These are phyloP conservation scores for Bimuria novae-zelandiae DNA, from an alignment of 2,329 filamentous ascomycete species.

Conservation along the genomic window DNA sequence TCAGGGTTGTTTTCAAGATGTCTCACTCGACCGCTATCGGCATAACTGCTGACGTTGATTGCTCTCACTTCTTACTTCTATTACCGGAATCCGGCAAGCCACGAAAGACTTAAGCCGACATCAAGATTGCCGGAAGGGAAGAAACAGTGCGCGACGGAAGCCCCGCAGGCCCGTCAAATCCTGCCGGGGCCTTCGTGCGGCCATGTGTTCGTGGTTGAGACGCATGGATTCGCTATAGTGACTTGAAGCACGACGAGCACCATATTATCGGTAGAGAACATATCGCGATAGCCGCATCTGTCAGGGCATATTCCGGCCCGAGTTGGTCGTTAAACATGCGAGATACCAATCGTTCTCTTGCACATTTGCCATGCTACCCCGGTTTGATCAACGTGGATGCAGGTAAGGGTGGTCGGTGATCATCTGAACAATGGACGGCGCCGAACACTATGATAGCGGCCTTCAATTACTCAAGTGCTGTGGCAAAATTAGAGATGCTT, in stretches of 20 bases:
- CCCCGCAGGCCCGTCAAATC: constrained; percentile 1
- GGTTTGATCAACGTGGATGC: background rate
- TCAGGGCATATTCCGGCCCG: no score
- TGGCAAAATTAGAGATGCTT: background rate
- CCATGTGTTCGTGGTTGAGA: background rate
- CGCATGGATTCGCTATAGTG: background rate
- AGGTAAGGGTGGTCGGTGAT: constrained; percentile 1
- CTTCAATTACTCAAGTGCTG: no score
- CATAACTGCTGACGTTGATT: background rate
- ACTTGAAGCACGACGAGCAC: constrained; percentile 3
- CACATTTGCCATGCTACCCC: background rate
- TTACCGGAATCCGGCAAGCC: constrained; percentile 1
- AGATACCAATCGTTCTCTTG: background rate
- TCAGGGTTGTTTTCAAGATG: background rate
- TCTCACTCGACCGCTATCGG: constrained; percentile 6
- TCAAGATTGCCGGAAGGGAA: constrained; percentile 1
- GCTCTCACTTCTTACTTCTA: background rate
- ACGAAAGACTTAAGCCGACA: constrained; percentile 1
- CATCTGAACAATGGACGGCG: constrained; percentile 7
- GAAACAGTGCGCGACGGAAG: background rate
- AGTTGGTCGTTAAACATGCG: background rate
- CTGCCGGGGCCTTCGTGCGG: background rate
- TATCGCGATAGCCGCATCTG: constrained; percentile 6
- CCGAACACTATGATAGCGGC: no score
- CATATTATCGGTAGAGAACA: constrained; percentile 1